phyloP scores from a whole-genome alignment of 139 green algal genomes.

The Coelastrella sp. region DNA sequence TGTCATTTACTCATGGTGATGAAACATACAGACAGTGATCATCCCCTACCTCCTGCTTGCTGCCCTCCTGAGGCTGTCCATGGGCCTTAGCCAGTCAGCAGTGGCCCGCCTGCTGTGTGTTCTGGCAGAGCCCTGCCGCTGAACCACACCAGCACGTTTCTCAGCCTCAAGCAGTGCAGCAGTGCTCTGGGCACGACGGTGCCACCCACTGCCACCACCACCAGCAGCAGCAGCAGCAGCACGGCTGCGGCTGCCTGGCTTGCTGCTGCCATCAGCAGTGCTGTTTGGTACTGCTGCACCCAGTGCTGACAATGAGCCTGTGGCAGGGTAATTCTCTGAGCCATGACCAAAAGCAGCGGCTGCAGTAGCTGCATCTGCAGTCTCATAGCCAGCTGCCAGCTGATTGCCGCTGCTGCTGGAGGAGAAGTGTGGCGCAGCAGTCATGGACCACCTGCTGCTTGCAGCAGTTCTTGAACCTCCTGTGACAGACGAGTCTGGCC shows the following conservation, averaged over 20 bases:
- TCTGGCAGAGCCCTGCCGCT: neutral
- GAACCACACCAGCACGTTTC: neutral
- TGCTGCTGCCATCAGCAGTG: neutral
- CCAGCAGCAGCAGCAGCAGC: neutral
- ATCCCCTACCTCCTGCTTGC: neutral
- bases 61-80: slow-evolving; percentile 6
- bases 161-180: neutral
- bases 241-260: neutral
- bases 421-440: neutral
- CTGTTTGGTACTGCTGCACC: neutral
- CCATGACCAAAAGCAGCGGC: too few species aligned
- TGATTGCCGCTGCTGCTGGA: neutral
- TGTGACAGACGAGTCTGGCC: too few species aligned
- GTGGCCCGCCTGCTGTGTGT: neutral
- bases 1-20: too few species aligned
- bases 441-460: too few species aligned
- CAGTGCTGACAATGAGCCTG: too few species aligned
- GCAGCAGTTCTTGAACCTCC: too few species aligned
- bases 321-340: too few species aligned
- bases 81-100: slow-evolving; percentile 14
- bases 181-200: neutral
- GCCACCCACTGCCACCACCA: neutral
- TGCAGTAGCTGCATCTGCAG: neutral
- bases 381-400: neutral
- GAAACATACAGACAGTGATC: neutral